Evolutionary conservation across 208 protist species (phyloP).

Genomic region (Trypanosoma avium): DNA sequence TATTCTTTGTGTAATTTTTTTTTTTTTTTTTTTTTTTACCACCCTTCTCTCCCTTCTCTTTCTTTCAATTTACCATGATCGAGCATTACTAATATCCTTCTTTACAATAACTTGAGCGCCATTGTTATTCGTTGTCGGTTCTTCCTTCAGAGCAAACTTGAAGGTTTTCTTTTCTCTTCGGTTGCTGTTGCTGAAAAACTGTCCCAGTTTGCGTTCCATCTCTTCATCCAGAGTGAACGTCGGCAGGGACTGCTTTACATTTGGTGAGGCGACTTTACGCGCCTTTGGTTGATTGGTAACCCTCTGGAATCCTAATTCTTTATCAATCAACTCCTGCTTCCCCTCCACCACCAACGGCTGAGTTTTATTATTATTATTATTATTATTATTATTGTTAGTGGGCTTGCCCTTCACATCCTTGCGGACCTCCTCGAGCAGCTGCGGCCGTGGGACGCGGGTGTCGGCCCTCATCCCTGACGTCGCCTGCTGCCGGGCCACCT

Average conservation of each 20-base stretch:
- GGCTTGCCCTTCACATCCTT: too few species aligned
- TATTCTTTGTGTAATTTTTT: too few species aligned
- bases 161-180: constrained; percentile 40
- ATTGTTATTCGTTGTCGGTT: constrained; percentile 9
- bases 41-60: neutral
- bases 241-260: constrained; percentile 10
- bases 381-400: too few species aligned
- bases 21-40: constrained; percentile 1
- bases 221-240: constrained; percentile 37
- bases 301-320: constrained; percentile 51
- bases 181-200: constrained; percentile 64
- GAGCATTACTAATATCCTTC: constrained; percentile 47
- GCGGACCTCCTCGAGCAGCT: constrained; percentile 45
- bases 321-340: constrained; percentile 46
- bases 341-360: too few species aligned
- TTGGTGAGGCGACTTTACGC: constrained; percentile 11
- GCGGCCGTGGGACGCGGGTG: constrained; percentile 42
- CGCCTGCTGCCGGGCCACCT: constrained; percentile 53
- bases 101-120: constrained; percentile 47
- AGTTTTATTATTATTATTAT: too few species aligned
- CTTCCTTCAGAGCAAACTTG: constrained; percentile 28
- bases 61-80: constrained; percentile 31
- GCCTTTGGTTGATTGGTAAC: constrained; percentile 30
- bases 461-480: constrained; percentile 55
- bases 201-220: constrained; percentile 69